phyloP scores from a whole-genome alignment of 257 asterid species.

The Coffea canephora region DNA sequence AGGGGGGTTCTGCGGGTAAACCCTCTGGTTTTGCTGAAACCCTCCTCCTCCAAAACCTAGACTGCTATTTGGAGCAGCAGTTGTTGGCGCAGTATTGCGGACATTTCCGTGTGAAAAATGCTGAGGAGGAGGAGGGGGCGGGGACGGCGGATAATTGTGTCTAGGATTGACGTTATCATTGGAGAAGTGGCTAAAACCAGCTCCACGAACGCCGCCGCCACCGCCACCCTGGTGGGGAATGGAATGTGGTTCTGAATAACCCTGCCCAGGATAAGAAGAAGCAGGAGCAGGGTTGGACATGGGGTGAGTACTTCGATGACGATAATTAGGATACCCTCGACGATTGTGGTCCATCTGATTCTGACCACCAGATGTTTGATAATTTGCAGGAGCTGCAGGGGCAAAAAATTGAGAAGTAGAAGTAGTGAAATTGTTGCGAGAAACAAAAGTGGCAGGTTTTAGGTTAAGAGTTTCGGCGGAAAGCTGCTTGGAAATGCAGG shows the following conservation, averaged over 20 bases:
- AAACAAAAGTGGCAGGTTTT: slow-evolving; percentile 18
- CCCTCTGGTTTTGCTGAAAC: slow-evolving; percentile 19
- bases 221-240: neutral
- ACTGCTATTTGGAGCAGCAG: slow-evolving; percentile 20
- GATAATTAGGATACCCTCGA: slow-evolving; percentile 29
- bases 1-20: slow-evolving; percentile 4
- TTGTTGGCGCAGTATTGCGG: slow-evolving; percentile 15
- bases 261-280: slow-evolving; percentile 5
- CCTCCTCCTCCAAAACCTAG: slow-evolving; percentile 1
- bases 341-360: slow-evolving; percentile 25
- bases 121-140: neutral
- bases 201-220: neutral
- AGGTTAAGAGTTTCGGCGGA: slow-evolving; percentile 33
- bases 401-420: neutral
- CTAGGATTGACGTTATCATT: neutral
- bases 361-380: slow-evolving; percentile 32
- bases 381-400: slow-evolving; percentile 28
- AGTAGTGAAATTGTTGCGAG: slow-evolving; percentile 18
- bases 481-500: slow-evolving; percentile 21
- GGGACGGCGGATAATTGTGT: slow-evolving; percentile 24
- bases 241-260: slow-evolving; percentile 18
- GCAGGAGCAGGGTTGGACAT: slow-evolving; percentile 17
- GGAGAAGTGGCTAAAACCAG: neutral
- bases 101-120: slow-evolving; percentile 6
- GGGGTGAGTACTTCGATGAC: slow-evolving; percentile 25